A percentile compares a stretch with the other conserved stretches of the same genome.
These are phyloP conservation scores for Phialemoniopsis sp. DNA, from an alignment of 2,329 filamentous ascomycete genomes.

Conservation along the genomic window DNA sequence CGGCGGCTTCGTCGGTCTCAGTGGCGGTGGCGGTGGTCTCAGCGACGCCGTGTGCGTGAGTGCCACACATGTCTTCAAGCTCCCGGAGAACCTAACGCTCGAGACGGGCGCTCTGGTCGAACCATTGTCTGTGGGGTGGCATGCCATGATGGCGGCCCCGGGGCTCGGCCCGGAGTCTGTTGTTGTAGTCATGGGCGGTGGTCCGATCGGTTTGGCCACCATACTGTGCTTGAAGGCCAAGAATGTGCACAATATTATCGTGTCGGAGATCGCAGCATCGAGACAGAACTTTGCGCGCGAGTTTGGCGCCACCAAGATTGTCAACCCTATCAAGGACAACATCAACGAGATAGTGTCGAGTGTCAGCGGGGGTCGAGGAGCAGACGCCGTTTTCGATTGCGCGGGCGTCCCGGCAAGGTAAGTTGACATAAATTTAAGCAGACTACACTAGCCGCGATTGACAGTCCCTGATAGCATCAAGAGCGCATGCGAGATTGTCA, in stretches of 20 bases:
- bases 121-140: conserved; percentile 61
- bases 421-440: not conserved
- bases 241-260: conserved; percentile 49
- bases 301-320: conserved; percentile 41
- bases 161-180: conserved; percentile 8
- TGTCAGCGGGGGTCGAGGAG: conserved; percentile 8
- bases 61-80: conserved; percentile 35
- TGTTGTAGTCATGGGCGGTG: conserved; percentile 13
- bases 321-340: conserved; percentile 4
- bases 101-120: conserved; percentile 57
- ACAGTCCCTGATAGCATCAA: conserved; percentile 9
- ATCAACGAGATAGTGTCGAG: conserved; percentile 5
- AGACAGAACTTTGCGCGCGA: conserved; percentile 45
- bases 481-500: conserved; percentile 13
- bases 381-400: conserved; percentile 11
- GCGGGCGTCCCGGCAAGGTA: conserved; percentile 9
- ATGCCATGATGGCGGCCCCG: conserved; percentile 34
- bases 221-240: conserved; percentile 53
- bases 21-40: conserved; percentile 47
- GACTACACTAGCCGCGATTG: conserved; percentile 2
- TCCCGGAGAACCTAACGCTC: conserved; percentile 46
- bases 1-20: conserved; percentile 35
- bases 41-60: conserved; percentile 47
- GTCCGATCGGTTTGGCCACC: conserved; percentile 44
- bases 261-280: conserved; percentile 47